Evolutionary conservation across 129 eudicot species (phyloP), one percentile per base, ranked within the genome.

Genomic region (Tanacetum coccineum): DNA sequence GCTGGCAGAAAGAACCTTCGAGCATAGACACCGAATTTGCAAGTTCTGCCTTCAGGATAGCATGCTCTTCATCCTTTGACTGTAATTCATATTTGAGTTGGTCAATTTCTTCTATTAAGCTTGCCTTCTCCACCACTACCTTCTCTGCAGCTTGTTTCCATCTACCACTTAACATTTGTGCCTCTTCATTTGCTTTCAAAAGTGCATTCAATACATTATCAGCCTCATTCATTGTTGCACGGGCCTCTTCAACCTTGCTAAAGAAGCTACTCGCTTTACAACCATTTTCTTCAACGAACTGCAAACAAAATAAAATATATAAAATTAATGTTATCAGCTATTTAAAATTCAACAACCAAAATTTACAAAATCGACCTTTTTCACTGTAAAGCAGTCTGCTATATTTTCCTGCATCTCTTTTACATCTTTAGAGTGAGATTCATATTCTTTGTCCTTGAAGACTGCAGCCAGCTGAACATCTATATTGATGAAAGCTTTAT

Each of bases 71-170:
- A 39, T 84, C 84, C 63, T 62, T 77, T 67, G 63, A 2, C 67
- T 30, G 78, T 59, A 79, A 69, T 48, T 64, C 70, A 18, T 70
- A 70, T 69, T 75, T 84, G 17, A 87, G 87, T 46, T 77, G 87
- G 71, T 81, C 71, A 21, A 84, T 75, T 75, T 84, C 89, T 73
- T 80, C 81, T 21, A 74, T 66, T 75, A 88, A 82, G 74, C 64
- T 81, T 55, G 65, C 79, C 67, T 79, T 85, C 67, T 88, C 89
- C 39, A 57, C 54, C 83, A 85, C 76, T 76, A 82, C 72, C 12
- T 82, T 83, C 72, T 85, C 79, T 60, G 84, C 87, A 18, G 86
- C 75, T 76, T 82, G 77, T 78, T 81, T 82, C 95, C 88, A 84
- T 66, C 79, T 75, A 66, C 78, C 81, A 57, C 67, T 67, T 59